Conservation (phyloP, 2,329 filamentous ascomycete species). For the Gremmenia infestans region DNA sequence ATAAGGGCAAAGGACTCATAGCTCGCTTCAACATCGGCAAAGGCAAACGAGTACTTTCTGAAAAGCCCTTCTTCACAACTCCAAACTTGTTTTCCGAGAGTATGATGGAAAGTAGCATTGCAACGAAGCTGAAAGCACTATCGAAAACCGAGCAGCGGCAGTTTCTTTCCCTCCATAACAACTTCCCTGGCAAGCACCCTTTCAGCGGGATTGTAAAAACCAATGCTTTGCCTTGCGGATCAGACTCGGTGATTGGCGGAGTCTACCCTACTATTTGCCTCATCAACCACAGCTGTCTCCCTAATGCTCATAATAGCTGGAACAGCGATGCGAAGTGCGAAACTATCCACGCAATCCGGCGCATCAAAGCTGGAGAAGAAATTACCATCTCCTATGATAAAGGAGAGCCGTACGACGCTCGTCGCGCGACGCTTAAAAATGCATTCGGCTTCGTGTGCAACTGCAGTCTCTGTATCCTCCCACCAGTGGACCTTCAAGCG, state of each 20-base stretch:
- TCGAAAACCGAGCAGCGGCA: constrained; percentile 7
- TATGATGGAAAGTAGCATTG: constrained; percentile 8
- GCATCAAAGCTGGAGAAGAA: constrained; percentile 20
- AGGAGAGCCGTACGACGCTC: constrained; percentile 1
- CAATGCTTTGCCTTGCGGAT: constrained; percentile 27
- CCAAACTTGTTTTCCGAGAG: neutral
- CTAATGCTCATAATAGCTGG: constrained; percentile 21
- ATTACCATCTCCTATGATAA: constrained; percentile 19
- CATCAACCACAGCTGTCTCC: constrained; percentile 22
- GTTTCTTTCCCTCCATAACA: constrained; percentile 28
- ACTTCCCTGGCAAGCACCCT: constrained; percentile 20
- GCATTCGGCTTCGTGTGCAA: constrained; percentile 33
- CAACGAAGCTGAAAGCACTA: constrained; percentile 5
- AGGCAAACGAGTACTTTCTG: constrained; percentile 36
- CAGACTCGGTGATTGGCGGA: constrained; percentile 18
- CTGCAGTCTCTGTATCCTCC: constrained; percentile 26
- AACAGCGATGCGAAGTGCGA: constrained; percentile 8
- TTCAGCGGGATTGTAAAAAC: constrained; percentile 25
- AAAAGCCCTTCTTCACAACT: constrained; percentile 35
- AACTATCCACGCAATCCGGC: constrained; percentile 18
- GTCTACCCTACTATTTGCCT: constrained; percentile 18
- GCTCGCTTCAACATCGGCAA: constrained; percentile 33
- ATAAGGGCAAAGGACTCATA: constrained; percentile 37
- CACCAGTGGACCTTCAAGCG: constrained; percentile 16
- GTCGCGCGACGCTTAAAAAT: constrained; percentile 23